Evolutionary conservation across 169 alveolate species (phyloP).

Genomic region (Plasmodium gonderi): DNA sequence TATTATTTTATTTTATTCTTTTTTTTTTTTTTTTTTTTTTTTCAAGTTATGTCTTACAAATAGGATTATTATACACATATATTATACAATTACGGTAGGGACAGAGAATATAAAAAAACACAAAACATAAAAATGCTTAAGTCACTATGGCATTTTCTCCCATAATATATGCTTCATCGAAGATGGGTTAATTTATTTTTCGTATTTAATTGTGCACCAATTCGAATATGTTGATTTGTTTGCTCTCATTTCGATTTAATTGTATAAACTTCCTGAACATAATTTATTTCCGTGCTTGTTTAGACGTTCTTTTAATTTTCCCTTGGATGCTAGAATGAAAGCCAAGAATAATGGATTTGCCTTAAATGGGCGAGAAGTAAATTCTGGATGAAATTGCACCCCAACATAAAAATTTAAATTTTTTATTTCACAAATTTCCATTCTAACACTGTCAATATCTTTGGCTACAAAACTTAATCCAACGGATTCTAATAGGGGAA

Average conservation of each 20-base stretch:
- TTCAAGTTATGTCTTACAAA: too few species aligned
- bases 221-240: not conserved
- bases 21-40: too few species aligned
- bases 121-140: too few species aligned
- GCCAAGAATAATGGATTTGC: slow-evolving; percentile 92
- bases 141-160: too few species aligned
- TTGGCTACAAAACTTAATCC: slow-evolving; percentile 93
- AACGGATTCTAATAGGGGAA: slow-evolving; percentile 84
- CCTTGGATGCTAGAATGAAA: slow-evolving; percentile 87
- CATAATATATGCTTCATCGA: too few species aligned
- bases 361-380: slow-evolving; percentile 90
- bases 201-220: not conserved
- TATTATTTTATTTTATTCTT: too few species aligned
- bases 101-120: too few species aligned
- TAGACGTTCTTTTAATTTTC: slow-evolving; percentile 78
- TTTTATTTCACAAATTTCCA: slow-evolving; percentile 91
- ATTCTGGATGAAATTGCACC: slow-evolving; percentile 97
- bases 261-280: slow-evolving; percentile 78
- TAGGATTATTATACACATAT: too few species aligned
- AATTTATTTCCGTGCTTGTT: slow-evolving; percentile 78
- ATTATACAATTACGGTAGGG: too few species aligned
- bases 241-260: not conserved
- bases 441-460: slow-evolving; percentile 90
- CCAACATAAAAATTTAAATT: slow-evolving; percentile 94
- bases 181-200: too few species aligned